A percentile compares a stretch with the other conserved stretches of the same genome.
phyloP scores from a whole-genome alignment of 352 stramenopile species.

The Pythium rishiriense region DNA sequence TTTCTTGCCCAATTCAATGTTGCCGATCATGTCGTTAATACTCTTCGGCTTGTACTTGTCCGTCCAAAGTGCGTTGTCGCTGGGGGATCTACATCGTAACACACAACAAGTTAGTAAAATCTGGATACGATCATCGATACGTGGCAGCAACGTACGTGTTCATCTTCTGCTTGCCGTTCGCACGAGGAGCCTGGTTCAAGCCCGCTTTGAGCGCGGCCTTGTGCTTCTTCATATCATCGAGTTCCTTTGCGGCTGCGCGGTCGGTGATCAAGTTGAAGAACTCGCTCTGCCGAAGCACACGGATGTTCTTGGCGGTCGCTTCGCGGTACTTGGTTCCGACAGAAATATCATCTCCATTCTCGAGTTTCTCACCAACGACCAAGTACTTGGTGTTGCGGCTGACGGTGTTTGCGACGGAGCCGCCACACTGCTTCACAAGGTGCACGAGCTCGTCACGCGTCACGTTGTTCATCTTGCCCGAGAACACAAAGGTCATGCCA shows the following conservation, averaged over 20 bases:
- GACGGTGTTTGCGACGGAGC: slow-evolving; percentile 58
- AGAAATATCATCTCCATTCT: slow-evolving; percentile 64
- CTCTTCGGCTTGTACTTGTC: slow-evolving; percentile 96
- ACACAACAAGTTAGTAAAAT: not conserved
- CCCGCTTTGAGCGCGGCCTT: slow-evolving; percentile 59
- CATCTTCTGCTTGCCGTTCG: slow-evolving; percentile 64
- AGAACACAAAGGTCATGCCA: slow-evolving; percentile 77
- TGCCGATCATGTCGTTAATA: slow-evolving; percentile 93
- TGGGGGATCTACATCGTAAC: slow-evolving; percentile 17
- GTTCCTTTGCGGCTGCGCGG: slow-evolving; percentile 59
- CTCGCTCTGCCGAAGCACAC: slow-evolving; percentile 82
- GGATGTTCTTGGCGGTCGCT: slow-evolving; percentile 80
- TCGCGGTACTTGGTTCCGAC: slow-evolving; percentile 89
- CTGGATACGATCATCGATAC: not conserved
- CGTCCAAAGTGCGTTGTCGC: slow-evolving; percentile 88
- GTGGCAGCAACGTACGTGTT: slow-evolving; percentile 33
- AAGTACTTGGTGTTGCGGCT: slow-evolving; percentile 79
- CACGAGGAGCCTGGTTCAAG: slow-evolving; percentile 34
- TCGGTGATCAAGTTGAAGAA: slow-evolving; percentile 88
- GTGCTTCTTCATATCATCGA: slow-evolving; percentile 52
- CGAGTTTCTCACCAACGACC: slow-evolving; percentile 63
- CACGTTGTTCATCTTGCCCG: slow-evolving; percentile 58
- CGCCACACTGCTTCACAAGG: slow-evolving; percentile 79
- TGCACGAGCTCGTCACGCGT: slow-evolving; percentile 68
- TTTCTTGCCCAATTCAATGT: slow-evolving; percentile 89